Evolutionary conservation across 352 stramenopile species (phyloP).

Genomic region (Globisporangium spinosum): DNA sequence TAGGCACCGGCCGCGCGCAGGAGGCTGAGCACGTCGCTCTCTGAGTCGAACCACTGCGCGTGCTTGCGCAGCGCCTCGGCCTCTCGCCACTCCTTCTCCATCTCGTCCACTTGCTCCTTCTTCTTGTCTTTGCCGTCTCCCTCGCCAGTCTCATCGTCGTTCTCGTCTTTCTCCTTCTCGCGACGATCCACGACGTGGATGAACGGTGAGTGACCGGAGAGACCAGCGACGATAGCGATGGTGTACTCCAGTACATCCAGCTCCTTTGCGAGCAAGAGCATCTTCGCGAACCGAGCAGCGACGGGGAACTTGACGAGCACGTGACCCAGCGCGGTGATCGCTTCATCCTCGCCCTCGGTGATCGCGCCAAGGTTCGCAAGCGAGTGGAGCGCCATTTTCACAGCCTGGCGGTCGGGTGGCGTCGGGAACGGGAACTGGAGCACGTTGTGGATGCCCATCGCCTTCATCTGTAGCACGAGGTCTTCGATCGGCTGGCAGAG

Average conservation of each 20-base stretch:
- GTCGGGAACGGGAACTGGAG: slow-evolving; percentile 96
- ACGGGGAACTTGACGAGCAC: slow-evolving; percentile 87
- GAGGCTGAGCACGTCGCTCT: slow-evolving; percentile 80
- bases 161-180: slow-evolving; percentile 40
- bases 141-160: slow-evolving; percentile 20
- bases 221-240: slow-evolving; percentile 73
- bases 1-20: slow-evolving; percentile 76
- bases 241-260: slow-evolving; percentile 71
- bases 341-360: slow-evolving; percentile 46
- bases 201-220: slow-evolving; percentile 77
- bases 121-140: slow-evolving; percentile 25
- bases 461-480: slow-evolving; percentile 96
- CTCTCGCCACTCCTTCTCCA: slow-evolving; percentile 72
- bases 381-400: slow-evolving; percentile 83
- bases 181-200: slow-evolving; percentile 56
- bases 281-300: slow-evolving; percentile 85
- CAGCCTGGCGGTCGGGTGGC: slow-evolving; percentile 83
- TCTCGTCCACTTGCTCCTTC: slow-evolving; percentile 42
- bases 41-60: slow-evolving; percentile 71
- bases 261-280: slow-evolving; percentile 82
- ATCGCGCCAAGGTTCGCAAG: slow-evolving; percentile 80
- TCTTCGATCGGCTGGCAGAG: slow-evolving; percentile 92
- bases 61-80: slow-evolving; percentile 69
- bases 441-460: slow-evolving; percentile 96
- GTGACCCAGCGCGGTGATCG: slow-evolving; percentile 79